These are phyloP conservation scores for Hanseniaspora gamundiae DNA, from an alignment of 1,139 yeast species.

Conservation along the genomic window DNA sequence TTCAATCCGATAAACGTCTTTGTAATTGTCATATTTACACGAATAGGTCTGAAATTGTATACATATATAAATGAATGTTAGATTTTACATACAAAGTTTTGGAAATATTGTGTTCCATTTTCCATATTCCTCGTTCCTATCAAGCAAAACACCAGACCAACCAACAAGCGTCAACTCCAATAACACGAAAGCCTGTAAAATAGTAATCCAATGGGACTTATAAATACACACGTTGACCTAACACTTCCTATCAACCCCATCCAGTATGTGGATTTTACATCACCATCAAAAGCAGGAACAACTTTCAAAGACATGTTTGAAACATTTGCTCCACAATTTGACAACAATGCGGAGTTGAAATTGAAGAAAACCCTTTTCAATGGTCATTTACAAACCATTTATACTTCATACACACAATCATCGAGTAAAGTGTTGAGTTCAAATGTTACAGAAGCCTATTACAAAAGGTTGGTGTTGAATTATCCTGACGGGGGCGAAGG, in stretches of 20 bases:
- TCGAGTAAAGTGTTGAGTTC: slow-evolving; percentile 27
- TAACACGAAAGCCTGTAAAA: too few species aligned
- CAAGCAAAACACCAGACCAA: too few species aligned
- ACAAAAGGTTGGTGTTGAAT: slow-evolving; percentile 39
- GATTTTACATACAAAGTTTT: too few species aligned
- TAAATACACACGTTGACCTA: not conserved
- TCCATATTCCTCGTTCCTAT: too few species aligned
- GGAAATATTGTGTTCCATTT: too few species aligned
- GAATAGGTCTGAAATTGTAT: too few species aligned
- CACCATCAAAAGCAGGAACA: not conserved
- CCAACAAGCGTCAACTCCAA: too few species aligned
- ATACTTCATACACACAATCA: slow-evolving; percentile 32
- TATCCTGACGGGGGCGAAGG: slow-evolving; percentile 45
- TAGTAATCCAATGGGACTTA: too few species aligned
- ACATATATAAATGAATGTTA: too few species aligned
- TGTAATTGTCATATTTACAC: too few species aligned
- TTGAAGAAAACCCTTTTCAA: slow-evolving; percentile 49
- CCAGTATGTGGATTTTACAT: not conserved
- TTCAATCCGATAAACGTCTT: too few species aligned
- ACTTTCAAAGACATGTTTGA: slow-evolving; percentile 18
- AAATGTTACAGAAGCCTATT: slow-evolving; percentile 28
- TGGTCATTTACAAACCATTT: slow-evolving; percentile 59
- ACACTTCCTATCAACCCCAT: not conserved
- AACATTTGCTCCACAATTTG: slow-evolving; percentile 31
- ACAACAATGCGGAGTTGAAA: slow-evolving; percentile 31